Conservation (phyloP, 805 yeast species). For the Komagataella phaffii region DNA sequence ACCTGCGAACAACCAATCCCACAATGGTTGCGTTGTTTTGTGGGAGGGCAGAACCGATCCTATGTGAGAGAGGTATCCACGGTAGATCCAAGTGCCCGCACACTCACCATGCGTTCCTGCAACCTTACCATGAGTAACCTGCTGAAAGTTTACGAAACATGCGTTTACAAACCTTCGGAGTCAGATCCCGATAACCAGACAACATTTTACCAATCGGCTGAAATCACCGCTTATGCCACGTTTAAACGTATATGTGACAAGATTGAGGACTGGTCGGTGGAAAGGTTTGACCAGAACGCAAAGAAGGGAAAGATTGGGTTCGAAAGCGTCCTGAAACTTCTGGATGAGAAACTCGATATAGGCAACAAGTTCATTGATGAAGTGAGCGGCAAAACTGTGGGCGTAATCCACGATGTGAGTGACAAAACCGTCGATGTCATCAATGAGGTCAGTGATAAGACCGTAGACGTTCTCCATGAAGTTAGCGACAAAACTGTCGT, state of each 20-base stretch:
- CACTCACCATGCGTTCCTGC: conserved; percentile 67
- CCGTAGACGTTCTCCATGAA: conserved; percentile 11
- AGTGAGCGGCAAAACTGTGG: conserved; percentile 2
- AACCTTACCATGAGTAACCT: conserved; percentile 73
- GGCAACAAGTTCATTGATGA: background rate
- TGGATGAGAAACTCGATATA: conserved; percentile 21
- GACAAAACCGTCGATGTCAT: conserved; percentile 9
- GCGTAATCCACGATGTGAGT: conserved; percentile 8
- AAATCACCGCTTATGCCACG: conserved; percentile 73
- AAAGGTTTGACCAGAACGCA: conserved; percentile 83
- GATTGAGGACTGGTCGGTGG: conserved; percentile 86
- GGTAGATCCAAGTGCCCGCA: conserved; percentile 53
- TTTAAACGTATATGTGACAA: conserved; percentile 60
- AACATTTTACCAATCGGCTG: conserved; percentile 68
- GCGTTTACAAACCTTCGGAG: conserved; percentile 63
- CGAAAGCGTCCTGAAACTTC: conserved; percentile 55
- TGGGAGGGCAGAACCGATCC: conserved; percentile 62
- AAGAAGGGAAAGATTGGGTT: conserved; percentile 71
- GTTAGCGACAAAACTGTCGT: conserved; percentile 11
- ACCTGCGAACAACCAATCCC: conserved; percentile 86
- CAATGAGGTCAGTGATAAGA: conserved; percentile 8
- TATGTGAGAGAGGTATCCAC: conserved; percentile 84
- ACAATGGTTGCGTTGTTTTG: conserved; percentile 55
- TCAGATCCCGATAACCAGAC: conserved; percentile 38
- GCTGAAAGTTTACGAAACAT: conserved; percentile 75